Conservation (phyloP, 805 yeast species). For the Kodamaea kakaduensis region DNA sequence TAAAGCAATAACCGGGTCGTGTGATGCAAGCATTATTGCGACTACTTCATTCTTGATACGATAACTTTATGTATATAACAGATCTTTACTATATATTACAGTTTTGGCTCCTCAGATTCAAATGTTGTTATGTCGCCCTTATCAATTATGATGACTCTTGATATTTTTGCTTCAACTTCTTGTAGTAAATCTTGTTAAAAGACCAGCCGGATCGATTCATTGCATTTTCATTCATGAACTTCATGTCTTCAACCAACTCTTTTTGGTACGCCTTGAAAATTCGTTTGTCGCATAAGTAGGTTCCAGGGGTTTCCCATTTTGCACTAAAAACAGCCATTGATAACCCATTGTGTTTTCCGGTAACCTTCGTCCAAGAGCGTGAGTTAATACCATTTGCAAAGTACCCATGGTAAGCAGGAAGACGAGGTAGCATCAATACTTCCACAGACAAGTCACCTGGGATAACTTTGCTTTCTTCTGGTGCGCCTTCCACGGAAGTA, state of each 20-base stretch:
- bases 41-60: no score
- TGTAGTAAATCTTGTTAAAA: conserved; percentile 27
- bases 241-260: conserved; percentile 24
- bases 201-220: conserved; percentile 28
- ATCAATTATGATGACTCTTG: neutral
- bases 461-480: no score
- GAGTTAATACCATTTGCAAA: conserved; percentile 68
- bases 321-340: conserved; percentile 61
- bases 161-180: conserved; percentile 25
- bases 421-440: conserved; percentile 61
- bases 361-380: conserved; percentile 57
- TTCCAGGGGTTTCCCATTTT: conserved; percentile 41
- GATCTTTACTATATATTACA: no score
- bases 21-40: no score
- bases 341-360: conserved; percentile 67
- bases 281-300: conserved; percentile 25
- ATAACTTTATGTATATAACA: no score
- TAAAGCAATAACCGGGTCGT: no score
- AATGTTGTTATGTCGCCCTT: neutral
- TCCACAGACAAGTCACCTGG: conserved; percentile 54
- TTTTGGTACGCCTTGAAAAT: conserved; percentile 26
- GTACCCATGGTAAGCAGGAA: conserved; percentile 61
- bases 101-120: neutral
- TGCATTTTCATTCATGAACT: conserved; percentile 9
- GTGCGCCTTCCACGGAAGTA: neutral